Evolutionary conservation across 768 basidiomycete species (phyloP).

Genomic region (Psilocybe sp.): DNA sequence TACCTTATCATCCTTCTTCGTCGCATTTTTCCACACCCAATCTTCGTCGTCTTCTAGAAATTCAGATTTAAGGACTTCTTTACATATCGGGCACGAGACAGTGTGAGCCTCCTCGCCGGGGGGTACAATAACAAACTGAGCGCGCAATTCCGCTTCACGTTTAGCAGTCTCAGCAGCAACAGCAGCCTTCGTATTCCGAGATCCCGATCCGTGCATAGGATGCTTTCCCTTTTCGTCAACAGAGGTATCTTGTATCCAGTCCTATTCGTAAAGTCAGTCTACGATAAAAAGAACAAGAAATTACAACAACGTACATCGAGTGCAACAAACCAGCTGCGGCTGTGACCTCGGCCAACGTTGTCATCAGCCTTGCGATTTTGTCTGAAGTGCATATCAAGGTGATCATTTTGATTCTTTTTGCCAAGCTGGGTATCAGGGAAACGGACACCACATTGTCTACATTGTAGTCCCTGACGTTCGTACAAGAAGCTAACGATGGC

Average conservation of each 20-base stretch:
- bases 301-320: slow-evolving; percentile 59
- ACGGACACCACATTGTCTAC: slow-evolving; percentile 91
- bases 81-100: slow-evolving; percentile 93
- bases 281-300: neutral
- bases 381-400: slow-evolving; percentile 95
- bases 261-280: slow-evolving; percentile 42
- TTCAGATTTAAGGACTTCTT: slow-evolving; percentile 87
- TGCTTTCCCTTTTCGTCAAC: slow-evolving; percentile 68
- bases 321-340: slow-evolving; percentile 85
- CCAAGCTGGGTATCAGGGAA: slow-evolving; percentile 73
- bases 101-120: slow-evolving; percentile 81
- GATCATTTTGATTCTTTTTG: slow-evolving; percentile 77
- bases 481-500: slow-evolving; percentile 68
- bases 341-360: slow-evolving; percentile 79
- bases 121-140: slow-evolving; percentile 86
- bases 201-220: slow-evolving; percentile 49
- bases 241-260: slow-evolving; percentile 79
- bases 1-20: slow-evolving; percentile 81
- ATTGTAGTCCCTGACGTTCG: slow-evolving; percentile 73
- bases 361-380: slow-evolving; percentile 85
- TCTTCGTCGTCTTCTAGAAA: slow-evolving; percentile 96
- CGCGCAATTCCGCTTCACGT: slow-evolving; percentile 71
- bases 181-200: slow-evolving; percentile 52
- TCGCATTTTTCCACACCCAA: slow-evolving; percentile 96
- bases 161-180: slow-evolving; percentile 66